Evolutionary conservation across 352 stramenopile genomes (phyloP).

Genomic region (Pilasporangium apinafurcum): DNA sequence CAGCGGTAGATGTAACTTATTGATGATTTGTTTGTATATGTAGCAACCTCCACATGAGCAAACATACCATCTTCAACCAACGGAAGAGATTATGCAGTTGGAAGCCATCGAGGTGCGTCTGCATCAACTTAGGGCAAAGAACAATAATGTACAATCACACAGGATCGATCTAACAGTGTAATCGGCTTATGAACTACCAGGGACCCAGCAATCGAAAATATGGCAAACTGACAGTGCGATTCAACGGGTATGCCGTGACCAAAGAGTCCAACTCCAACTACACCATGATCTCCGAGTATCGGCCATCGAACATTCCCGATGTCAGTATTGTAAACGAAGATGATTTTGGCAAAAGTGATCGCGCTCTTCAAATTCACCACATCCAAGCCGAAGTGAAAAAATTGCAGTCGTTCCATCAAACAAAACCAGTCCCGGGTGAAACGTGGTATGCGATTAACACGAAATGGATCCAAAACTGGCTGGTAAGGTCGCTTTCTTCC

Average conservation of each 20-base stretch:
- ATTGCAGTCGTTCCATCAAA: constrained; percentile 64
- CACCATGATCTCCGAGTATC: constrained; percentile 45
- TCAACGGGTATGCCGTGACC: constrained; percentile 62
- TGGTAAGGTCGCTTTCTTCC: constrained; percentile 7
- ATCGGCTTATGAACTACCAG: constrained; percentile 1
- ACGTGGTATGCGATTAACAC: constrained; percentile 62
- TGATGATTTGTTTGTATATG: neutral
- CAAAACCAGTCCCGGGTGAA: constrained; percentile 42
- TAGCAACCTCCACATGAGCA: constrained; percentile 58
- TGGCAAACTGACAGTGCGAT: constrained; percentile 55
- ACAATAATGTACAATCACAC: neutral
- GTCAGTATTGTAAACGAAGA: constrained; percentile 61
- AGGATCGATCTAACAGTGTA: neutral
- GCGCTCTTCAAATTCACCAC: constrained; percentile 36
- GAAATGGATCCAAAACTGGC: constrained; percentile 62
- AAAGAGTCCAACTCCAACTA: constrained; percentile 27
- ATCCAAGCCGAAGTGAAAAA: constrained; percentile 56
- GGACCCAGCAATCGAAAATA: constrained; percentile 58
- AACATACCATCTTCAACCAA: constrained; percentile 51
- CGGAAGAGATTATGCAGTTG: constrained; percentile 43
- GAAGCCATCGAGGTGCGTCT: constrained; percentile 30
- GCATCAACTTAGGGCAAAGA: no score
- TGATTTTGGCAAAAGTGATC: constrained; percentile 44
- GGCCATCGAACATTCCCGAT: constrained; percentile 37
- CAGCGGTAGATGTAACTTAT: neutral